These are phyloP conservation scores for Hymenochaete sp. DNA, from an alignment of 1,284 basidiomycete species.

Conservation along the genomic window DNA sequence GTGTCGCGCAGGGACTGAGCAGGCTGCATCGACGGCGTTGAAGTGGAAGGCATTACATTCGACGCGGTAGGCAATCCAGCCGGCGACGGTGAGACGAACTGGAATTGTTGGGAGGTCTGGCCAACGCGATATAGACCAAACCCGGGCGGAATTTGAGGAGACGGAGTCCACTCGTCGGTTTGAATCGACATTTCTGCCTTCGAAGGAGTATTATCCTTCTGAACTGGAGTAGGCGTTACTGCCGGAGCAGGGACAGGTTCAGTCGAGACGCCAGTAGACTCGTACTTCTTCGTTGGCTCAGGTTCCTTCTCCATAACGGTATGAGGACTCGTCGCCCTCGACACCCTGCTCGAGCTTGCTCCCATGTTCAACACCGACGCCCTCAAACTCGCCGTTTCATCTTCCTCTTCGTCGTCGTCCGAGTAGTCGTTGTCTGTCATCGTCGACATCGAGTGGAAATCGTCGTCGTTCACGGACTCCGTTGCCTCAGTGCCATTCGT, in stretches of 20 bases:
- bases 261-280: slow-evolving; percentile 32
- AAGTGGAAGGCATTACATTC: slow-evolving; percentile 22
- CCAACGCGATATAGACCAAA: slow-evolving; percentile 49
- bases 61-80: slow-evolving; percentile 29
- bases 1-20: slow-evolving; percentile 37
- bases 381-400: slow-evolving; percentile 59
- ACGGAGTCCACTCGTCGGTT: slow-evolving; percentile 56
- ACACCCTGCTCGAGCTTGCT: slow-evolving; percentile 21
- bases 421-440: slow-evolving; percentile 61
- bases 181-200: slow-evolving; percentile 66
- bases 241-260: slow-evolving; percentile 23
- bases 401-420: slow-evolving; percentile 39
- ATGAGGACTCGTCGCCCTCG: slow-evolving; percentile 17
- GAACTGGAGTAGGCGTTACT: slow-evolving; percentile 26
- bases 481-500: too few relatives aligned
- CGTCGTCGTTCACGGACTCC: slow-evolving; percentile 41
- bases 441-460: slow-evolving; percentile 70
- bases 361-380: slow-evolving; percentile 35
- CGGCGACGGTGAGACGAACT: slow-evolving; percentile 51
- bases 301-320: not conserved
- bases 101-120: slow-evolving; percentile 58
- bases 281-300: slow-evolving; percentile 26
- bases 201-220: too few relatives aligned
- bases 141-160: slow-evolving; percentile 20
- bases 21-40: slow-evolving; percentile 34